Evolutionary conservation across 2,329 filamentous ascomycete genomes (phyloP), one percentile per base, ranked within the genome.

Genomic region (Fonsecaea pugnacius): DNA sequence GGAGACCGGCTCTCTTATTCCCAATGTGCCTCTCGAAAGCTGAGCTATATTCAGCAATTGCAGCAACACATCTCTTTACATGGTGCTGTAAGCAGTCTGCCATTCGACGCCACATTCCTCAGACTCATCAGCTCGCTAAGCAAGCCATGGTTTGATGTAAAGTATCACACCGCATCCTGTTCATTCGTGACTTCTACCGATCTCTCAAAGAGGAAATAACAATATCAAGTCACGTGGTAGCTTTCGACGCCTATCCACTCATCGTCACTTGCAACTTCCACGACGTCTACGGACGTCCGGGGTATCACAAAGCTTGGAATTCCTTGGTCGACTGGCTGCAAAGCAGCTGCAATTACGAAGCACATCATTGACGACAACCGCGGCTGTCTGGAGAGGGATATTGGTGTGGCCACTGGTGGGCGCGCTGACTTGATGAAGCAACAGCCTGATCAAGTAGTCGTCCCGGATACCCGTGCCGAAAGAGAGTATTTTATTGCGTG

Each of bases 131-230:
- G 8, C 43, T 4, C 18, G 9, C 3, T 24, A 18, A 27, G 43
- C 21, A 27, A 10, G 1, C 8, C 18, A 27, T 18, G 21, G 21
- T 12, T 12, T 3, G 43, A 48, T 24, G 21, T 21, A 48, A 14
- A 48, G 18, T 14, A 21, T 14, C 43, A 27, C 9, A 27, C 9
- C 4, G 43, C 21, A 24, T 27, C 24, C 18, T 48, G 43, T 9
- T 48, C 43, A 12, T 27, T 0, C 12, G 43, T 18, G 5, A 10
- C 43, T 27, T 12, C 21, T 5, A 48, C 43, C 43, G 3, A 48
- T 27, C 43, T 27, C 43, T 48, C 12, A 48, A 27, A 24, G 43
- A 48, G 43, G 43, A 48, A 48, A 48, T 48, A 48, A 24, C 21
- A 8, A 48, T 27, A 12, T 16, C 7, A 18, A 10, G 18, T 48